Evolutionary conservation across 2,329 filamentous ascomycete genomes (phyloP).

Genomic region (Fusarium sp.): DNA sequence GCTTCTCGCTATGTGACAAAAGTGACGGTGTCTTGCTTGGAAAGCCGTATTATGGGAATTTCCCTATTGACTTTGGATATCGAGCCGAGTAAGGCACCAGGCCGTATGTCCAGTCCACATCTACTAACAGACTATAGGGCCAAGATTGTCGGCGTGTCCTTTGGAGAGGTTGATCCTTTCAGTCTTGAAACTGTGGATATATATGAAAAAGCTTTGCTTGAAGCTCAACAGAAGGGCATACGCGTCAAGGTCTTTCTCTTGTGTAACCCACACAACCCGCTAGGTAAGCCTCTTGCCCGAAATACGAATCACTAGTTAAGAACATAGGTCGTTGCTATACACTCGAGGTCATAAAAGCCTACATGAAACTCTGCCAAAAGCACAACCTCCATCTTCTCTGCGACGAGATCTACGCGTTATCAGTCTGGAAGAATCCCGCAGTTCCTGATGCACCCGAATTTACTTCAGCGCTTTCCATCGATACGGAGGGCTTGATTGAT

Average conservation of each 20-base stretch:
- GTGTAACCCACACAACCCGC: neutral
- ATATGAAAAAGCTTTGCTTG: neutral
- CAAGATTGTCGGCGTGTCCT: neutral
- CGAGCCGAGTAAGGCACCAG: neutral
- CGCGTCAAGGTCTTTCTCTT: neutral
- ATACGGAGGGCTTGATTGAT: neutral
- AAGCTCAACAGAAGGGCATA: neutral
- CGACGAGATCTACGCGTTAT: neutral
- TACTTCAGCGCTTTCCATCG: neutral
- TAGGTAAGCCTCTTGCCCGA: neutral
- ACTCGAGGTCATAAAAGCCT: neutral
- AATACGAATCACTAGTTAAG: accelerated
- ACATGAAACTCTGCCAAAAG: slow-evolving; percentile 5
- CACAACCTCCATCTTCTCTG: neutral
- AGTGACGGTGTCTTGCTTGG: neutral
- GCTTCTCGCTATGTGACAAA: neutral
- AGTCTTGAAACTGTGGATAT: neutral
- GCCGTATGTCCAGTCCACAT: too few species aligned
- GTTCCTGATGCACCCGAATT: neutral
- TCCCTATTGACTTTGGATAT: neutral
- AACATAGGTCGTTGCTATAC: neutral
- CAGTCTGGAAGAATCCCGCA: neutral
- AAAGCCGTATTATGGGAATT: neutral
- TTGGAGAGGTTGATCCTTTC: neutral
- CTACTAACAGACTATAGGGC: too few species aligned